Conservation (phyloP, 2,329 filamentous ascomycete species). For the Ascochyta koolunga region DNA sequence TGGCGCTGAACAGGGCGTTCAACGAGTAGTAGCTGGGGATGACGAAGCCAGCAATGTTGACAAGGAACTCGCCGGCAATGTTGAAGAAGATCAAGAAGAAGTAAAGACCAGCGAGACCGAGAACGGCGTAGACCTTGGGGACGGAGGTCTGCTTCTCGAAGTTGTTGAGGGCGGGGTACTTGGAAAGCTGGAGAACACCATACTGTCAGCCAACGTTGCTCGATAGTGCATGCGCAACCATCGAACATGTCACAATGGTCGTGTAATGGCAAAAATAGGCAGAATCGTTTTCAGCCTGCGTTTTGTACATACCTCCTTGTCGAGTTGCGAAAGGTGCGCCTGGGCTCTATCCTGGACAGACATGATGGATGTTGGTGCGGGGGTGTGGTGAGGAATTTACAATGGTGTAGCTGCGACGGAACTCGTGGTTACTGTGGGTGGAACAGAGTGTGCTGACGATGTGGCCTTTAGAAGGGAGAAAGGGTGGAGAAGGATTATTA, state of each 20-base stretch:
- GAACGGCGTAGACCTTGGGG: constrained; percentile 83
- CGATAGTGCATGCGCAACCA: not conserved
- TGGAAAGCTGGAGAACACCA: constrained; percentile 69
- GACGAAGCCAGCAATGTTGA: constrained; percentile 83
- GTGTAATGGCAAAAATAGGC: not conserved
- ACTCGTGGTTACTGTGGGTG: constrained; percentile 20
- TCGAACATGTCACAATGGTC: not conserved
- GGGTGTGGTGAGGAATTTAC: constrained; percentile 3
- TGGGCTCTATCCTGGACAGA: constrained; percentile 79
- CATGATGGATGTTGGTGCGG: constrained; percentile 58
- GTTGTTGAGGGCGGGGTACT: constrained; percentile 83
- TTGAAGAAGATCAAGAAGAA: constrained; percentile 94
- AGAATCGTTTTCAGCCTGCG: too few species aligned
- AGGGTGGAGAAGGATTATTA: constrained; percentile 34
- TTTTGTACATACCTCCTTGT: constrained; percentile 73
- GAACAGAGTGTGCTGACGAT: constrained; percentile 15
- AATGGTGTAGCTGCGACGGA: constrained; percentile 8
- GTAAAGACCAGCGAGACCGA: constrained; percentile 78
- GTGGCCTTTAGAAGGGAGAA: constrained; percentile 26
- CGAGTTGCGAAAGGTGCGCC: constrained; percentile 77
- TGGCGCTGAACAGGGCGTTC: constrained; percentile 72
- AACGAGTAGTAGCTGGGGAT: constrained; percentile 87
- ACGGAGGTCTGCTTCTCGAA: constrained; percentile 83
- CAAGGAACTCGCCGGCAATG: constrained; percentile 84
- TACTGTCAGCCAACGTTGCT: constrained; percentile 28